Percentiles rank a stretch among this genome's conserved stretches.
Conservation (phyloP, 2,329 filamentous ascomycete species). For the Blumeria hordei region DNA sequence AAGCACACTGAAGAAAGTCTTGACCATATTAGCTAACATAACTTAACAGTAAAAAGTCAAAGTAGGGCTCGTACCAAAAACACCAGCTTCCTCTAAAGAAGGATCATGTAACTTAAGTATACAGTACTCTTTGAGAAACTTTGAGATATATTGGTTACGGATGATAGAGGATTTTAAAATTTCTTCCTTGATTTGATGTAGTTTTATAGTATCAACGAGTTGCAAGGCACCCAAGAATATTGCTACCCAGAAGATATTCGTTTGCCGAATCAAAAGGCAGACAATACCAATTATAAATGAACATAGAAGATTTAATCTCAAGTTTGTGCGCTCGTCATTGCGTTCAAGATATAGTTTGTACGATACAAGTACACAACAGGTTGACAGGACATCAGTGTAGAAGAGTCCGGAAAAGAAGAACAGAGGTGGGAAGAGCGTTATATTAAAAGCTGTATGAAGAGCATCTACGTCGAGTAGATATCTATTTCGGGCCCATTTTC, state of each 20-base stretch:
- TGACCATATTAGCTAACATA: background rate
- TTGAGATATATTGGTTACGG: too few species aligned
- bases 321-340: constrained; percentile 1
- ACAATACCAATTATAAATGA: constrained; percentile 30
- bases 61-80: constrained; percentile 22
- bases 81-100: constrained; percentile 21
- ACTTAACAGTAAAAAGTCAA: background rate
- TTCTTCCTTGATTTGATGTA: background rate
- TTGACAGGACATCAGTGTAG: constrained; percentile 80
- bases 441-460: constrained; percentile 47
- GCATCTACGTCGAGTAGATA: constrained; percentile 1
- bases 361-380: constrained; percentile 44
- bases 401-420: constrained; percentile 95
- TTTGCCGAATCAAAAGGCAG: constrained; percentile 64
- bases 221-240: constrained; percentile 46
- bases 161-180: background rate
- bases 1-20: constrained; percentile 30
- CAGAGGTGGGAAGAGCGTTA: constrained; percentile 63
- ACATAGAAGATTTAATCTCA: constrained; percentile 10
- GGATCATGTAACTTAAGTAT: constrained; percentile 27
- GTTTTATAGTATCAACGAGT: constrained; percentile 15
- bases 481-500: background rate
- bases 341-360: constrained; percentile 32
- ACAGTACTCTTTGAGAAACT: too few species aligned
- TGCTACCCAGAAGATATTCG: constrained; percentile 89